These are phyloP conservation scores for Trametes gibbosa DNA, from an alignment of 768 basidiomycete species.

Conservation along the genomic window DNA sequence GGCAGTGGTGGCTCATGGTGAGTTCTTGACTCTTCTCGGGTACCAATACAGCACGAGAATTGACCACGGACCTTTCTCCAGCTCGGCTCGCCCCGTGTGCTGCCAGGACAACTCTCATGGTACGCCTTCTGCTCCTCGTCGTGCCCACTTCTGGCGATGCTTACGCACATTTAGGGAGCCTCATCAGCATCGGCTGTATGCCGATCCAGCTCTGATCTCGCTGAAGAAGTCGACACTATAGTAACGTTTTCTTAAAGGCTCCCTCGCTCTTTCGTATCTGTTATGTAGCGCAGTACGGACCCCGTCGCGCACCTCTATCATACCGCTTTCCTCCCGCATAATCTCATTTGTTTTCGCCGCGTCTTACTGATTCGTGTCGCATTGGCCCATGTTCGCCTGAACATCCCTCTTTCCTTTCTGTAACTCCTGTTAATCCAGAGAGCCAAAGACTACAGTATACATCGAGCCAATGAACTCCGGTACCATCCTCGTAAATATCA, in stretches of 20 bases:
- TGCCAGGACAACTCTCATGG: background rate
- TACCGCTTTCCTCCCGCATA: background rate
- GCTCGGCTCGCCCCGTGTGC: background rate
- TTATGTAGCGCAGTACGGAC: background rate
- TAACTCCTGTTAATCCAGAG: no score
- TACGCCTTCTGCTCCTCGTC: background rate
- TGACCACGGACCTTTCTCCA: background rate
- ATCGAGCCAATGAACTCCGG: no score
- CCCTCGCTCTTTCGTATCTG: background rate
- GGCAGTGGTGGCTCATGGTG: background rate
- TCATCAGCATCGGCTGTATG: background rate
- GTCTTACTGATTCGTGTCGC: no score
- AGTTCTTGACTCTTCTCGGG: background rate
- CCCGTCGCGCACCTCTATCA: background rate
- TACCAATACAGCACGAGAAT: no score
- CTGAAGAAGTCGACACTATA: background rate
- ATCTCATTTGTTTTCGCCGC: background rate
- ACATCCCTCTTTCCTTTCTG: no score
- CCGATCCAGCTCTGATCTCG: background rate
- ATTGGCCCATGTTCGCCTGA: no score
- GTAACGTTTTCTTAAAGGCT: background rate
- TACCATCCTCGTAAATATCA: no score
- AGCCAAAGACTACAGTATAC: no score
- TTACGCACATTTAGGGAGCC: background rate
- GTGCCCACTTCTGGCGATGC: background rate